Conservation (phyloP, 108 stramenopile species). For the Cyclotella choctawhatcheeana region DNA sequence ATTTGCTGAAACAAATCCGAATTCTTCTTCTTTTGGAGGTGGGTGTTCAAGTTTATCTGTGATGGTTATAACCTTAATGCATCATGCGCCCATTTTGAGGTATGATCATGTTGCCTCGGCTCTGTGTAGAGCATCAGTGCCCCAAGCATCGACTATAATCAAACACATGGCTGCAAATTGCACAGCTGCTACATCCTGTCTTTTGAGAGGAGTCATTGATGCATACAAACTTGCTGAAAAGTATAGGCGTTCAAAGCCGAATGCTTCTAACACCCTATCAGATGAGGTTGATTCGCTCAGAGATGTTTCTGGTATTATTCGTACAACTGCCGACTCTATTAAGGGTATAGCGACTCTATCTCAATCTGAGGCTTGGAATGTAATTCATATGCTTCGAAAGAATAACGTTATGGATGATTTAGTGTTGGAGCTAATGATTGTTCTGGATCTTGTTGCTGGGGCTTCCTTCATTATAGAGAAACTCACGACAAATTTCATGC, state of each 20-base stretch:
- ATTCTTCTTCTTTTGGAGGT: constrained; percentile 25
- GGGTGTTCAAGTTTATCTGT: constrained; percentile 36
- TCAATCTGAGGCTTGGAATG: constrained; percentile 49
- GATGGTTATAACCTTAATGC: constrained; percentile 61
- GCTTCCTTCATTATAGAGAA: constrained; percentile 52
- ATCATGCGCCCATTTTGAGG: constrained; percentile 66
- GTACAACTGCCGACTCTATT: constrained; percentile 39
- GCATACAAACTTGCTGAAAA: constrained; percentile 49
- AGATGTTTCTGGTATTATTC: constrained; percentile 37
- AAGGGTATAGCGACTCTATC: constrained; percentile 61
- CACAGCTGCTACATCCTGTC: constrained; percentile 56
- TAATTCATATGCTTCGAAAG: constrained; percentile 51
- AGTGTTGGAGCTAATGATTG: constrained; percentile 52
- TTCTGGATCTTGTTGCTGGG: constrained; percentile 34
- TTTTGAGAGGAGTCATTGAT: constrained; percentile 72
- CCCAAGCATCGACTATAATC: constrained; percentile 60
- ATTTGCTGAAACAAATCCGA: constrained; percentile 30
- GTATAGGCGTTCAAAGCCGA: background rate
- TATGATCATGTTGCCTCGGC: constrained; percentile 75
- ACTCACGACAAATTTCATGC: constrained; percentile 9
- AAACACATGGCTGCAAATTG: constrained; percentile 72
- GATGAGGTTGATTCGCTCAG: constrained; percentile 21
- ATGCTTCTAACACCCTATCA: background rate
- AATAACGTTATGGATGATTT: constrained; percentile 58
- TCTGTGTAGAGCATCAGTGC: constrained; percentile 70